These are phyloP conservation scores for Fusarium udum DNA, from an alignment of 2,329 filamentous ascomycete species.

Conservation along the genomic window DNA sequence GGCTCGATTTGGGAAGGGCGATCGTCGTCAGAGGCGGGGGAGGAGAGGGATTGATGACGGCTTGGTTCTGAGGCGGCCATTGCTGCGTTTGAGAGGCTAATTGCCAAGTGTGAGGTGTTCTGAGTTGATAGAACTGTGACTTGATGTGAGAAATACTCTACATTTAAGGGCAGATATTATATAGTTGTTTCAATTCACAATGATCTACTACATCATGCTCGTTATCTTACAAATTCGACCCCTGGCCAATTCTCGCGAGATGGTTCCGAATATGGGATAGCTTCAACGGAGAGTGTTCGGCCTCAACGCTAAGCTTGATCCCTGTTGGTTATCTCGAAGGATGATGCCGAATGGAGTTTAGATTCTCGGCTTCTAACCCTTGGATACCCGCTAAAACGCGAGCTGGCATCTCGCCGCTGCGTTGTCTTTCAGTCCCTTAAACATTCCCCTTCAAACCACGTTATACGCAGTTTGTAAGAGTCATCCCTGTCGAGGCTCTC, in stretches of 20 bases:
- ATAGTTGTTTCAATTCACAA: background rate
- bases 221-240: constrained; percentile 19
- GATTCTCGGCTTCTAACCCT: background rate
- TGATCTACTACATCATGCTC: background rate
- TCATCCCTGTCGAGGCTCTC: background rate
- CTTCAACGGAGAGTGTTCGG: background rate
- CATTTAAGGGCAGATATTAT: background rate
- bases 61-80: background rate
- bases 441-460: background rate
- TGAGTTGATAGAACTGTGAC: rapidly evolving
- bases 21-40: background rate
- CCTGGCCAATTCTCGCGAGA: background rate
- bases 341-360: background rate
- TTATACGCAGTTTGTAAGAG: background rate
- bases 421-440: background rate
- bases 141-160: rapidly evolving
- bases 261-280: background rate
- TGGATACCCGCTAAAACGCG: background rate
- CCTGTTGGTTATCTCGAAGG: background rate
- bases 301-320: too few species aligned
- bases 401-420: background rate
- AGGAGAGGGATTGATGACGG: background rate
- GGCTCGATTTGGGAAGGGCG: background rate
- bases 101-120: rapidly evolving
- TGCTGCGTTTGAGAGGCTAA: rapidly evolving